Evolutionary conservation across 2,329 filamentous ascomycete species (phyloP).

Genomic region (Alternaria arborescens): DNA sequence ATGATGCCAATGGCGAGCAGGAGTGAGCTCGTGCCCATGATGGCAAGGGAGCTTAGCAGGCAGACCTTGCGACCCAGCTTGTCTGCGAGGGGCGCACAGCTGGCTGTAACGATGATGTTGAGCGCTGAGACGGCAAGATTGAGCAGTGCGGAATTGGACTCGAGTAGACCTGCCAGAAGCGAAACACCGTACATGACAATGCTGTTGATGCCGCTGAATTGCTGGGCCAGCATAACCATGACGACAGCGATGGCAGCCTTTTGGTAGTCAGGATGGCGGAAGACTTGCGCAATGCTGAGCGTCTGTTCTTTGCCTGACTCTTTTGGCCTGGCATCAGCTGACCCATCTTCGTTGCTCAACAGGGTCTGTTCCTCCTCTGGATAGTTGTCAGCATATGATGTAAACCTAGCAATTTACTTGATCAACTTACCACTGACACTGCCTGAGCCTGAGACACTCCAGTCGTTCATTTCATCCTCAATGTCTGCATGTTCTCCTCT

Average conservation of each 20-base stretch:
- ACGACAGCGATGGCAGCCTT: slow-evolving; percentile 88
- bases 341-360: slow-evolving; percentile 57
- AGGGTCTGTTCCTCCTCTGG: slow-evolving; percentile 75
- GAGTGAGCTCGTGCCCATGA: slow-evolving; percentile 82
- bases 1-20: slow-evolving; percentile 83
- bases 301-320: slow-evolving; percentile 46
- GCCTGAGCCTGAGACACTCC: slow-evolving; percentile 48
- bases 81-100: slow-evolving; percentile 85
- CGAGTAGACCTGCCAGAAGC: slow-evolving; percentile 80
- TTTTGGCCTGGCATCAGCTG: slow-evolving; percentile 31
- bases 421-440: slow-evolving; percentile 40
- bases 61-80: slow-evolving; percentile 87
- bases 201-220: slow-evolving; percentile 91
- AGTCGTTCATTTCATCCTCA: slow-evolving; percentile 72
- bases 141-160: slow-evolving; percentile 80
- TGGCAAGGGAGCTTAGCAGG: slow-evolving; percentile 80
- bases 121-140: slow-evolving; percentile 87
- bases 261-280: slow-evolving; percentile 74
- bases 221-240: slow-evolving; percentile 91
- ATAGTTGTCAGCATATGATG: slow-evolving; percentile 22
- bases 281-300: slow-evolving; percentile 62
- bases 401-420: too few relatives aligned
- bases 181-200: slow-evolving; percentile 99
- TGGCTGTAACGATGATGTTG: slow-evolving; percentile 83
- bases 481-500: slow-evolving; percentile 75